These are phyloP conservation scores for Suhomyces ambrosiae DNA, from an alignment of 1,139 yeast species.

Conservation along the genomic window DNA sequence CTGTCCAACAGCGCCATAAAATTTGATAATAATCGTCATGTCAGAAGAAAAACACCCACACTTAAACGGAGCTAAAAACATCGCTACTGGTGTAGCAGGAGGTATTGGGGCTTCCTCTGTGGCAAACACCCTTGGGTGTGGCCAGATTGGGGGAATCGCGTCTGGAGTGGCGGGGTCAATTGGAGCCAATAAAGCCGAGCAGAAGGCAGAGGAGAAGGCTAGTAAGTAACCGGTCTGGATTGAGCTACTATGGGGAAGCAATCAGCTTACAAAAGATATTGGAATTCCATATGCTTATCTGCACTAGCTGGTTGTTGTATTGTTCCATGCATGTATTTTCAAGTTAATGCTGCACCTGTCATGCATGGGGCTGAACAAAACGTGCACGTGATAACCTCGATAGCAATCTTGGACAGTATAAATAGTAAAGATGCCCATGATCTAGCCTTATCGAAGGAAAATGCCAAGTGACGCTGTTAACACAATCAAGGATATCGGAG, in stretches of 20 bases:
- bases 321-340: neutral
- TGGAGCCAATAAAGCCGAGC: conserved; percentile 29
- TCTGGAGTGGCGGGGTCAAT: conserved; percentile 33
- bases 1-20: no score
- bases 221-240: no score
- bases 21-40: no score
- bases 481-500: conserved; percentile 33
- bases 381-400: neutral
- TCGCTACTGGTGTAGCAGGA: conserved; percentile 25
- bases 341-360: neutral
- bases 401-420: conserved; percentile 5
- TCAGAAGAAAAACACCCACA: conserved; percentile 16
- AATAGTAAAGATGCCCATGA: no score
- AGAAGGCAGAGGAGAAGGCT: conserved; percentile 17
- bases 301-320: no score
- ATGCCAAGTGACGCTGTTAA: conserved; percentile 17
- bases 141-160: conserved; percentile 25
- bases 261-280: no score
- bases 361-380: neutral
- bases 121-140: conserved; percentile 21
- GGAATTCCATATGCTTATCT: no score
- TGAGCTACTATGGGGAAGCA: no score
- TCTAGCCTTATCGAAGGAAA: no score
- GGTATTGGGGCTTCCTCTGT: conserved; percentile 24
- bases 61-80: conserved; percentile 19